These are phyloP conservation scores for Fusarium xylarioides DNA, from an alignment of 2,329 filamentous ascomycete genomes.

Conservation along the genomic window DNA sequence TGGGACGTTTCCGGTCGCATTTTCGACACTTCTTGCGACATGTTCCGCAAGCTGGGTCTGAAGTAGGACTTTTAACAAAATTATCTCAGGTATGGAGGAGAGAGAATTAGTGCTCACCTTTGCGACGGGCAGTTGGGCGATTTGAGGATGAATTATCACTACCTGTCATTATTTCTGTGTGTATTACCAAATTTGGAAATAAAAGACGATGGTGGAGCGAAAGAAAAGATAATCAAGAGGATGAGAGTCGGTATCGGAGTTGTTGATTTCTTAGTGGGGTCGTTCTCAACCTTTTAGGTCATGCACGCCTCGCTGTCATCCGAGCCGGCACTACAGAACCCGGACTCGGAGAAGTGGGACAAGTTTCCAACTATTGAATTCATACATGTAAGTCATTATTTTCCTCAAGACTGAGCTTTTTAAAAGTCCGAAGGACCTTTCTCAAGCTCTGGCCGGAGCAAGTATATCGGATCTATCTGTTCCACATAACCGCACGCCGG, in stretches of 20 bases:
- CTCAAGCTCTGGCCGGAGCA: conserved; percentile 20
- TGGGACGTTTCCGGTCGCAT: conserved; percentile 43
- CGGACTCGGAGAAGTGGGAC: not conserved
- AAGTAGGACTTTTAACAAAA: too few species aligned
- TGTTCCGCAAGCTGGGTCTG: conserved; percentile 45
- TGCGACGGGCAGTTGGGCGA: conserved; percentile 32
- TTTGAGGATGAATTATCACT: not conserved
- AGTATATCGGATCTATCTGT: conserved; percentile 24
- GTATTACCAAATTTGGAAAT: conserved; percentile 2
- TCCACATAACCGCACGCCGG: conserved; percentile 28
- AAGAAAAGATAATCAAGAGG: not conserved
- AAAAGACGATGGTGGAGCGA: not conserved
- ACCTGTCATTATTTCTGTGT: conserved; percentile 14
- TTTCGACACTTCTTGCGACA: conserved; percentile 47
- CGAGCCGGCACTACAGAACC: not conserved
- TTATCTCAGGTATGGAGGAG: too few species aligned
- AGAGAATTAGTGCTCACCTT: conserved; percentile 3
- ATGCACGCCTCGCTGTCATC: not conserved
- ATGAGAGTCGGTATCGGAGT: not conserved
- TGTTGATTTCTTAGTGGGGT: not conserved
- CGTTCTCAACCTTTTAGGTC: not conserved
- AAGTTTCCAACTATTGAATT: too few species aligned
- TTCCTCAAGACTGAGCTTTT: fast-evolving
- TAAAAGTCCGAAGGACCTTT: conserved; percentile 7
- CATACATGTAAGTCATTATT: not conserved